phyloP scores from a whole-genome alignment of 1,284 basidiomycete species.

The Cystobasidium sp. region DNA sequence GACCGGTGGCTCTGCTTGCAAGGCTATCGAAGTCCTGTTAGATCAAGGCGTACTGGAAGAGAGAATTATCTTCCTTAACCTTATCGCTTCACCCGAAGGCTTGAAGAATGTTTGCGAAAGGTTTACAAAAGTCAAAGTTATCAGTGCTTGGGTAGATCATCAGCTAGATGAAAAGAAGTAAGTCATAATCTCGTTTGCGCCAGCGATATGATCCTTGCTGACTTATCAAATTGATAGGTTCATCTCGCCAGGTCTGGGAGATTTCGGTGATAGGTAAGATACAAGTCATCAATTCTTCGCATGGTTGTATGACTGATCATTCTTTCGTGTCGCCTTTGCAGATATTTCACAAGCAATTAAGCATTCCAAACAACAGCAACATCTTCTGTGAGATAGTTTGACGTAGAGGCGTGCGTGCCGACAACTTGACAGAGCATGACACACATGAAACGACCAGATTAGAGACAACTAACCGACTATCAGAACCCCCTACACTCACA shows the following conservation, averaged over 20 bases:
- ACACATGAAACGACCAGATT: too few species aligned
- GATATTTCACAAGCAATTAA: constrained; percentile 43
- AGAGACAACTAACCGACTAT: too few species aligned
- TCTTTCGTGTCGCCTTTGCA: neutral
- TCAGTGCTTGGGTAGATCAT: constrained; percentile 96
- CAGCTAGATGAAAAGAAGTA: constrained; percentile 77
- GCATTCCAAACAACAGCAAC: neutral
- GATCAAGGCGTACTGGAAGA: constrained; percentile 82
- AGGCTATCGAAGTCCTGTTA: constrained; percentile 91
- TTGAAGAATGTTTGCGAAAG: constrained; percentile 77
- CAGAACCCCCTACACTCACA: too few species aligned
- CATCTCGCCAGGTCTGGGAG: constrained; percentile 61
- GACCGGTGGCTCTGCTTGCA: constrained; percentile 96
- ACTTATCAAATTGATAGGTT: constrained; percentile 2
- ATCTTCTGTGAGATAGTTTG: neutral
- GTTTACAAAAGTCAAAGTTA: constrained; percentile 83
- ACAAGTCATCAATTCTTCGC: too few species aligned
- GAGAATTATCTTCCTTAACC: constrained; percentile 93
- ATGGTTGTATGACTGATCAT: neutral
- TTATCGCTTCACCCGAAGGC: constrained; percentile 92
- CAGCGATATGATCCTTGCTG: neutral
- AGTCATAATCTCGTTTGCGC: constrained; percentile 66
- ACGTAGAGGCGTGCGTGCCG: too few species aligned
- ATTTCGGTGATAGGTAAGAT: constrained; percentile 77
- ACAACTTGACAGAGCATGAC: too few species aligned